These are phyloP conservation scores for Podaxis sp. DNA, from an alignment of 768 basidiomycete genomes.

Conservation along the genomic window DNA sequence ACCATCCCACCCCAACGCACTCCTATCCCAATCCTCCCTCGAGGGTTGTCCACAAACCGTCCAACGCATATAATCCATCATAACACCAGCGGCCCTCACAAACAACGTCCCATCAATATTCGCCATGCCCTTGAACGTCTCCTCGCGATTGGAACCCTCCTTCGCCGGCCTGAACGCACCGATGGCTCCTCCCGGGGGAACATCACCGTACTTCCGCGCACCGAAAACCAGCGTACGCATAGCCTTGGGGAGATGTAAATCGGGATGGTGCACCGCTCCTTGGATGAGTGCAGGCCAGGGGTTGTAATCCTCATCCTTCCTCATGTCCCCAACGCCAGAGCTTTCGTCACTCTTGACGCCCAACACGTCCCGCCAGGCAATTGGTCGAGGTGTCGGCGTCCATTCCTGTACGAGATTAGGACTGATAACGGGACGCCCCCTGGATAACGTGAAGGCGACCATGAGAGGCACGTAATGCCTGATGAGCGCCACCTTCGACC, in stretches of 20 bases:
- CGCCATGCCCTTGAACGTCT: slow-evolving; percentile 45
- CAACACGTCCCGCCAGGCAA: slow-evolving; percentile 17
- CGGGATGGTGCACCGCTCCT: slow-evolving; percentile 47
- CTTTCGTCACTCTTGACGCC: slow-evolving; percentile 15
- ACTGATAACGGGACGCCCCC: slow-evolving; percentile 57
- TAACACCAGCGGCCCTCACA: slow-evolving; percentile 53
- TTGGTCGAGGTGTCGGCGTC: slow-evolving; percentile 40
- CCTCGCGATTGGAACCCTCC: slow-evolving; percentile 25
- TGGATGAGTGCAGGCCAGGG: slow-evolving; percentile 53
- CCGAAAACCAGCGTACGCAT: slow-evolving; percentile 49
- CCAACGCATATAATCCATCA: slow-evolving; percentile 60
- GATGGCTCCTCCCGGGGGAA: slow-evolving; percentile 35
- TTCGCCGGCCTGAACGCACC: slow-evolving; percentile 37
- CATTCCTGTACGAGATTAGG: slow-evolving; percentile 46
- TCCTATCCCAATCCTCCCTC: slow-evolving; percentile 51
- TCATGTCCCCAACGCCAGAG: slow-evolving; percentile 34
- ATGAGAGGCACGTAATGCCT: slow-evolving; percentile 39
- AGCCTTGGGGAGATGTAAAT: slow-evolving; percentile 52
- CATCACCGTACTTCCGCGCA: slow-evolving; percentile 46
- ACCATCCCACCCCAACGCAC: slow-evolving; percentile 60
- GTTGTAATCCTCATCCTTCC: slow-evolving; percentile 38
- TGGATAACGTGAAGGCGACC: slow-evolving; percentile 31
- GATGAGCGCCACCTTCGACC: slow-evolving; percentile 46
- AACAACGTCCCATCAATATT: slow-evolving; percentile 58
- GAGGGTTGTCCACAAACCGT: slow-evolving; percentile 48